Conservation (phyloP, 768 basidiomycete genomes). For the Boletellus sp. region DNA sequence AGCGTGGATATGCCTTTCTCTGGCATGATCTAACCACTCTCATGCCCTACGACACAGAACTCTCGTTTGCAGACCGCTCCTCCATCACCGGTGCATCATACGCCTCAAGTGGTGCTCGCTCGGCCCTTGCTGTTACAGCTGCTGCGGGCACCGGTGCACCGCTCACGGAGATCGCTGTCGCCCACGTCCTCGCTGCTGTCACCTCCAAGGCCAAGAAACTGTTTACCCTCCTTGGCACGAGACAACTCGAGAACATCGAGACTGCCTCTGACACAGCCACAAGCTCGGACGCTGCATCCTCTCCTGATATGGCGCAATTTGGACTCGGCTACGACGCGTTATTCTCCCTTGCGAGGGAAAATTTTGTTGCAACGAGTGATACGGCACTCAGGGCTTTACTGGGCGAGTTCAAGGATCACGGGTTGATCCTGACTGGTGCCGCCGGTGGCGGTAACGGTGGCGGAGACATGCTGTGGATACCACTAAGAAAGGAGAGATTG, state of each 20-base stretch:
- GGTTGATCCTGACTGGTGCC: constrained; percentile 56
- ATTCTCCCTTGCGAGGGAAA: constrained; percentile 70
- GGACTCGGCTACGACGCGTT: constrained; percentile 64
- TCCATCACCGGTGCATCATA: constrained; percentile 52
- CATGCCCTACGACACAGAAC: constrained; percentile 74
- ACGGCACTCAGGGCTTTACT: constrained; percentile 77
- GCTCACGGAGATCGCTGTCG: constrained; percentile 73
- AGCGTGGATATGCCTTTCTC: constrained; percentile 66
- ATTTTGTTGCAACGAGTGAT: constrained; percentile 88
- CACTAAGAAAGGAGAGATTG: constrained; percentile 74
- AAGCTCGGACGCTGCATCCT: constrained; percentile 5
- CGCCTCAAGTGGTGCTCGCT: constrained; percentile 27
- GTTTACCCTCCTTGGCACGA: constrained; percentile 65
- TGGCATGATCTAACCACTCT: constrained; percentile 93
- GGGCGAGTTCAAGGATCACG: constrained; percentile 90
- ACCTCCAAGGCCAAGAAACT: constrained; percentile 83
- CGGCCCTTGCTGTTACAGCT: constrained; percentile 21
- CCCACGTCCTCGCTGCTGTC: constrained; percentile 82
- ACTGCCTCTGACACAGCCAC: constrained; percentile 7
- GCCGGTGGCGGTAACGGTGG: constrained; percentile 42
- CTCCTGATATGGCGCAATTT: constrained; percentile 38
- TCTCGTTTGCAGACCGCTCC: constrained; percentile 61
- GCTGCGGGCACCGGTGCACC: constrained; percentile 34
- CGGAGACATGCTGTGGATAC: constrained; percentile 78
- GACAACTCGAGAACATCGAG: constrained; percentile 60